phyloP scores from a whole-genome alignment of 2,329 filamentous ascomycete genomes.

The Aureobasidium pullulans region DNA sequence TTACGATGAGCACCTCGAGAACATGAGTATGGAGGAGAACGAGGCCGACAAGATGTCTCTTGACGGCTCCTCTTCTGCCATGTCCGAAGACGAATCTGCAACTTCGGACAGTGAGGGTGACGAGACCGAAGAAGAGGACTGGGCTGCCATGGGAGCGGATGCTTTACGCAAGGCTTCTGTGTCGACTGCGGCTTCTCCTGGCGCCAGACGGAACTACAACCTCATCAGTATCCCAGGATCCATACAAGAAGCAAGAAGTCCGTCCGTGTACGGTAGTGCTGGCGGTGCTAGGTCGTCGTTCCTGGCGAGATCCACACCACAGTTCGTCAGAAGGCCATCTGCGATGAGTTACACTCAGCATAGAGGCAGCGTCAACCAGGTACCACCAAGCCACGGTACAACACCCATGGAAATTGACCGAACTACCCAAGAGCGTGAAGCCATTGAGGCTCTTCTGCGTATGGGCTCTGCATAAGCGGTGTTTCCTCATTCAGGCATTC shows the following conservation, averaged over 20 bases:
- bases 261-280: constrained; percentile 13
- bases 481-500: not conserved
- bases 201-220: constrained; percentile 17
- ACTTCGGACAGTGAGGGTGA: constrained; percentile 42
- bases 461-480: constrained; percentile 57
- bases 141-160: constrained; percentile 81
- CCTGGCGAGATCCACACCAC: constrained; percentile 10
- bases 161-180: constrained; percentile 63
- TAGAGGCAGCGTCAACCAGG: not conserved
- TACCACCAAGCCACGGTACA: not conserved
- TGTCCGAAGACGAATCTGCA: constrained; percentile 58
- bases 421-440: constrained; percentile 70
- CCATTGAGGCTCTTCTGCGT: constrained; percentile 70
- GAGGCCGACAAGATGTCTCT: constrained; percentile 95
- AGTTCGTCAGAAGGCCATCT: constrained; percentile 8
- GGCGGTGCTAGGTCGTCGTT: constrained; percentile 14
- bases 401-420: constrained; percentile 15
- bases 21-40: constrained; percentile 65
- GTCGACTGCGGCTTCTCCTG: constrained; percentile 22
- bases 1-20: constrained; percentile 24
- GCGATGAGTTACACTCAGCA: constrained; percentile 1
- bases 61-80: constrained; percentile 60
- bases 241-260: constrained; percentile 11
- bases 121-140: constrained; percentile 92
- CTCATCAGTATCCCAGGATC: constrained; percentile 16